A percentile compares a stretch with the other conserved stretches of the same genome.
phyloP scores from a whole-genome alignment of 345 rosid genomes.

The Euphorbia lathyris region DNA sequence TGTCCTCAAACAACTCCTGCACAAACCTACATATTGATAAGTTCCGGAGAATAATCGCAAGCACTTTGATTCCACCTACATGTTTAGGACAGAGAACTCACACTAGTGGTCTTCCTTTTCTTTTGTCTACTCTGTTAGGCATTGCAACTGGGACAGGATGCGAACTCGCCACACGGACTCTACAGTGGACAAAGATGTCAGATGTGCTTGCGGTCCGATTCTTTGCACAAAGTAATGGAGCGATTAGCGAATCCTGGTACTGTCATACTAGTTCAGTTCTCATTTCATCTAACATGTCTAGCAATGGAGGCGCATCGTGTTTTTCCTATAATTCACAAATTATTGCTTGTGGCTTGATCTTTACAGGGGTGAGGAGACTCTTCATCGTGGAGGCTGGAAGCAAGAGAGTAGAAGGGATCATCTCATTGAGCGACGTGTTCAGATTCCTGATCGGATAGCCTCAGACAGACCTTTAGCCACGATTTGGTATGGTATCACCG shows the following conservation, averaged over 20 bases:
- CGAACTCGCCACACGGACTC: constrained; percentile 43
- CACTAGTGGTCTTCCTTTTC: not conserved
- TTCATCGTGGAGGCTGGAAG: constrained; percentile 81
- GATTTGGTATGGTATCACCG: no score
- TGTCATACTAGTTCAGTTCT: no score
- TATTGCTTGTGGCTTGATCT: constrained; percentile 9
- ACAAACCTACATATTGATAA: no score
- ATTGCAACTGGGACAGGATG: constrained; percentile 74
- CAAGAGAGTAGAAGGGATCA: constrained; percentile 83
- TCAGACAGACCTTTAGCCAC: not conserved
- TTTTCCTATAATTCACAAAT: not conserved
- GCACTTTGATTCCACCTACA: not conserved
- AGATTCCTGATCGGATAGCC: constrained; percentile 52
- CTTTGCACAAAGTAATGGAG: constrained; percentile 80
- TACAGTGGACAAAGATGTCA: constrained; percentile 72
- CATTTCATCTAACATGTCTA: not conserved
- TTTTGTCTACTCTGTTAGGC: constrained; percentile 42
- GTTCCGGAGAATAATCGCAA: no score
- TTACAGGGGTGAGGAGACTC: constrained; percentile 63
- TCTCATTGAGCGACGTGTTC: constrained; percentile 70
- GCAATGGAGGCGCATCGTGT: not conserved
- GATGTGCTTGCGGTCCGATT: constrained; percentile 79
- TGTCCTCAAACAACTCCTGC: not conserved
- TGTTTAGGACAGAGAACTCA: not conserved
- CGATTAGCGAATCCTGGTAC: constrained; percentile 71